Percentiles rank a stretch among this genome's conserved stretches.
Evolutionary conservation across 306 rosid genomes (phyloP).

Genomic region (Gastrolobium bilobum): DNA sequence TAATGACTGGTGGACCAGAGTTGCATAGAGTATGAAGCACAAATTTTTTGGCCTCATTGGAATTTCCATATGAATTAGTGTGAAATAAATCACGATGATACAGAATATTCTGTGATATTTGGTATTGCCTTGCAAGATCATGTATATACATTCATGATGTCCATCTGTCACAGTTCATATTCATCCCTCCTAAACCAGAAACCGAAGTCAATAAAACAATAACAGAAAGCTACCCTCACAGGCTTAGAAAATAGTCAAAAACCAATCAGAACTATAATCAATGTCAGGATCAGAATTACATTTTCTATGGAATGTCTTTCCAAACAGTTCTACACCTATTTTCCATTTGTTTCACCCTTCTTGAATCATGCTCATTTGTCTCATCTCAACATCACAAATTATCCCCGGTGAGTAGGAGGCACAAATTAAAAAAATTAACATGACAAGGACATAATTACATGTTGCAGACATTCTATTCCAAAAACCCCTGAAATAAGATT

Average conservation of each 20-base stretch:
- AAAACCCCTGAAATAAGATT: conserved; percentile 60
- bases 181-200: conserved; percentile 10
- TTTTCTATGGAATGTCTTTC: conserved; percentile 33
- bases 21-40: background rate
- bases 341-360: conserved; percentile 29
- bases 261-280: conserved; percentile 28
- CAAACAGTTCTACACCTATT: conserved; percentile 32
- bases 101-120: background rate
- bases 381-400: conserved; percentile 39
- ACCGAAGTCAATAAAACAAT: conserved; percentile 13
- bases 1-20: background rate
- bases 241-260: background rate
- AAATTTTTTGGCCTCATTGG: background rate
- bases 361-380: background rate
- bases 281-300: conserved; percentile 40
- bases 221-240: conserved; percentile 19
- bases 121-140: background rate
- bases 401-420: conserved; percentile 41
- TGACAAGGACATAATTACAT: conserved; percentile 59
- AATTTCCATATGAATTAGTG: background rate
- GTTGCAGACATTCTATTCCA: conserved; percentile 59
- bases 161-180: background rate
- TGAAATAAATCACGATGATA: background rate
- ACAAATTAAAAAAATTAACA: conserved; percentile 41
- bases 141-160: background rate